phyloP scores from a whole-genome alignment of 2,329 filamentous ascomycete genomes.

The Aschersonia sp. region DNA sequence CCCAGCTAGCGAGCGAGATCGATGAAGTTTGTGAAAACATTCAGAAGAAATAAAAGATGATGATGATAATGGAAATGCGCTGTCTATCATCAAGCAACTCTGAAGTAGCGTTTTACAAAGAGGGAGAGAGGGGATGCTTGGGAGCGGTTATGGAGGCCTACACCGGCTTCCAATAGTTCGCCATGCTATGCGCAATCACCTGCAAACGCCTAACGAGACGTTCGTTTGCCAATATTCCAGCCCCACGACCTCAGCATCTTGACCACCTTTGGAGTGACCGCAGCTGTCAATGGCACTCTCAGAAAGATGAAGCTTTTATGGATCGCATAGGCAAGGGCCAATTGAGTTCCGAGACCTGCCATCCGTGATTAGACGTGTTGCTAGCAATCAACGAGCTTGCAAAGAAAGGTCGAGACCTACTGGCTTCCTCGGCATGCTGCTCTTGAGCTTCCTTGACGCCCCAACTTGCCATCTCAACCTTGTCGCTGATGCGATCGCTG shows the following conservation, averaged over 20 bases:
- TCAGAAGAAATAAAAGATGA: background rate
- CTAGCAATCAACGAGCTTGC: background rate
- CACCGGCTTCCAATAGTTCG: background rate
- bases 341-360: constrained; percentile 57
- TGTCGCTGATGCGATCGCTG: constrained; percentile 27
- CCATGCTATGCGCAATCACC: background rate
- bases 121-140: background rate
- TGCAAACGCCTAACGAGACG: constrained; percentile 4
- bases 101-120: background rate
- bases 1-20: no score
- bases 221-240: constrained; percentile 80
- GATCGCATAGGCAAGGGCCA: constrained; percentile 88
- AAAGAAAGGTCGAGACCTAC: constrained; percentile 37
- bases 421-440: constrained; percentile 51
- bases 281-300: constrained; percentile 82
- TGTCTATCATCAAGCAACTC: background rate
- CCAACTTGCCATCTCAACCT: constrained; percentile 38
- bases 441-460: constrained; percentile 50
- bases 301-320: constrained; percentile 98
- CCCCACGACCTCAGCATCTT: constrained; percentile 78
- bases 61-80: background rate
- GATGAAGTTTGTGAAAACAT: no score
- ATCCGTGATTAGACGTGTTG: background rate
- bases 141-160: background rate
- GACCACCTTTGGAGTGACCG: constrained; percentile 87